phyloP scores from a whole-genome alignment of 2,329 filamentous ascomycete genomes.

The Stachybotrys elegans region DNA sequence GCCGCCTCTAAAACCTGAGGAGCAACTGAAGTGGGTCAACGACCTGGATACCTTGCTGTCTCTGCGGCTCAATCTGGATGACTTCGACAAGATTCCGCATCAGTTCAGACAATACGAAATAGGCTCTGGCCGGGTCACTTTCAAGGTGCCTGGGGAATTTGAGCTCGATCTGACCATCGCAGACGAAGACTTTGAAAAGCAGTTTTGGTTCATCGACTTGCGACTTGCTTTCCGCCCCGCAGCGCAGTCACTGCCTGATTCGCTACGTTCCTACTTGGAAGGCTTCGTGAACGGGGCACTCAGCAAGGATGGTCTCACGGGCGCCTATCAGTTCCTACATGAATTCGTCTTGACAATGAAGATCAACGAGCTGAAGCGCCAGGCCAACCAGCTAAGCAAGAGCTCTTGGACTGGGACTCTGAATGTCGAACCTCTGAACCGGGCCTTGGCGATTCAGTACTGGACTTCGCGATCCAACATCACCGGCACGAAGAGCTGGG shows the following conservation, averaged over 20 bases:
- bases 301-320: slow-evolving; percentile 62
- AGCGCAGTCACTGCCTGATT: slow-evolving; percentile 54
- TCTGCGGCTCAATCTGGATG: slow-evolving; percentile 77
- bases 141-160: slow-evolving; percentile 77
- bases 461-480: slow-evolving; percentile 60
- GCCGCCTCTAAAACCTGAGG: slow-evolving; percentile 63
- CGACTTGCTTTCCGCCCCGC: slow-evolving; percentile 75
- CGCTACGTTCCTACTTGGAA: slow-evolving; percentile 63
- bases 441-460: slow-evolving; percentile 84
- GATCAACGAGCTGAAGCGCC: slow-evolving; percentile 73
- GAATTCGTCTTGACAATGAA: slow-evolving; percentile 88
- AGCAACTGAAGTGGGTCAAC: slow-evolving; percentile 69
- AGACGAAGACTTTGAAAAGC: slow-evolving; percentile 74
- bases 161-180: slow-evolving; percentile 90
- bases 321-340: slow-evolving; percentile 83
- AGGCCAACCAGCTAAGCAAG: slow-evolving; percentile 65
- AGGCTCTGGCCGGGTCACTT: slow-evolving; percentile 82
- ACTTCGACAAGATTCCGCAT: slow-evolving; percentile 69
- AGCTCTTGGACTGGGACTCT: slow-evolving; percentile 75
- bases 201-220: slow-evolving; percentile 93
- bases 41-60: slow-evolving; percentile 81
- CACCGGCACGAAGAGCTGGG: slow-evolving; percentile 74
- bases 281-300: slow-evolving; percentile 67
- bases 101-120: slow-evolving; percentile 75
- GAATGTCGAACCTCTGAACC: slow-evolving; percentile 72